A percentile compares a stretch with the other conserved stretches of the same genome.
phyloP scores from a whole-genome alignment of 441 rosid genomes.

The Erodium chrysanthum region DNA sequence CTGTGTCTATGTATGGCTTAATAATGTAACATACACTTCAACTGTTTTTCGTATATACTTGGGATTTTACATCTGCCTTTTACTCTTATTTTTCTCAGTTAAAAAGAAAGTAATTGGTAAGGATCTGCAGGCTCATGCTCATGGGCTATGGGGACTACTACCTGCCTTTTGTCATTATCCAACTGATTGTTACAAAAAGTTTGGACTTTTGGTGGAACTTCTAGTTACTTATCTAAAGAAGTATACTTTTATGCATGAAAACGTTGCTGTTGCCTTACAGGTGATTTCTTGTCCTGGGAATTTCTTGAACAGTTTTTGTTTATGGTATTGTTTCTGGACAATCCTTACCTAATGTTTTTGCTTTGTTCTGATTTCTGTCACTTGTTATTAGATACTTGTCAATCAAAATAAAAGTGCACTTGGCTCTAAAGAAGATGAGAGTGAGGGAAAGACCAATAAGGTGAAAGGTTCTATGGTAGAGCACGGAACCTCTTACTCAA shows the following conservation, averaged over 20 bases:
- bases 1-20: neutral
- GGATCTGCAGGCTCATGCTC: constrained; percentile 58
- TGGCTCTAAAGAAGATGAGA: constrained; percentile 23
- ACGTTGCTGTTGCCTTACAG: constrained; percentile 59
- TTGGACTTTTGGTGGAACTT: constrained; percentile 51
- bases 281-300: constrained; percentile 25
- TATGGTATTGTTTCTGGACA: neutral
- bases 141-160: constrained; percentile 57
- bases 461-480: constrained; percentile 30
- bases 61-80: constrained; percentile 9
- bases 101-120: constrained; percentile 47
- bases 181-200: constrained; percentile 41
- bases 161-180: constrained; percentile 81
- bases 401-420: constrained; percentile 54
- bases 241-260: constrained; percentile 58
- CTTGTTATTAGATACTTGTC: constrained; percentile 42
- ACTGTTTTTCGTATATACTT: constrained; percentile 5
- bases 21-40: neutral
- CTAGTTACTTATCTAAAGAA: constrained; percentile 44
- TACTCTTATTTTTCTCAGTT: constrained; percentile 32
- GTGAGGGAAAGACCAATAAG: constrained; percentile 21
- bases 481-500: constrained; percentile 40
- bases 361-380: neutral
- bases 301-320: neutral
- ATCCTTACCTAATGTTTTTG: constrained; percentile 2